Percentiles rank a stretch among this genome's conserved stretches.
Evolutionary conservation across 1,284 basidiomycete species (phyloP).

Genomic region (Pseudozyma tsukubaensis): DNA sequence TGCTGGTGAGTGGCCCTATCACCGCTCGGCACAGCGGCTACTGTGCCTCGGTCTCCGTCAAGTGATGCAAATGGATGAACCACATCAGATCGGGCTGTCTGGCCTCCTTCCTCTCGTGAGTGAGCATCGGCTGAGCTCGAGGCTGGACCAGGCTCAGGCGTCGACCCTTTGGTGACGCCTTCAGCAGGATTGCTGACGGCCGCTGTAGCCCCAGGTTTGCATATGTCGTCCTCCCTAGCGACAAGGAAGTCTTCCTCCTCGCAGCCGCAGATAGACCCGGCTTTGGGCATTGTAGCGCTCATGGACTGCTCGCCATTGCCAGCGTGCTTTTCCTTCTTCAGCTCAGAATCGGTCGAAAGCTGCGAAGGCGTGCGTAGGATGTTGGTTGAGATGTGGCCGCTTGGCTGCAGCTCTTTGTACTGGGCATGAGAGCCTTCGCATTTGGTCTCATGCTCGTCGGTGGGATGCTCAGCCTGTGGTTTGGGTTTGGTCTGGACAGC

Average conservation of each 20-base stretch:
- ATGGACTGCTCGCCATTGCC: too few species aligned
- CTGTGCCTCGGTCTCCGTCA: too few species aligned
- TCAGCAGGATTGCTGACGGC: background rate
- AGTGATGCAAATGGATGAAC: too few species aligned
- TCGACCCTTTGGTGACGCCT: background rate
- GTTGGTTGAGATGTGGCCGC: slow-evolving; percentile 24
- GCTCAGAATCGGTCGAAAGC: slow-evolving; percentile 5
- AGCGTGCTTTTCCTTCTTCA: too few species aligned
- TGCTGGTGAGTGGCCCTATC: background rate
- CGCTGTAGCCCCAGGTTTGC: slow-evolving; percentile 9
- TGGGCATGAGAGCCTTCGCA: background rate
- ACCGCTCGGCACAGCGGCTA: background rate
- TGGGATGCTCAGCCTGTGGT: too few species aligned
- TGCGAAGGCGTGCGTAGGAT: slow-evolving; percentile 19
- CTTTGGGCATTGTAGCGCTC: background rate
- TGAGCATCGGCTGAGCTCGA: background rate
- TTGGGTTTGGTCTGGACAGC: too few species aligned
- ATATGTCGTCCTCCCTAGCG: slow-evolving; percentile 27
- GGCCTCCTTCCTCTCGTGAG: background rate
- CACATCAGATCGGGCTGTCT: background rate
- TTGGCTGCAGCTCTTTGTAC: background rate
- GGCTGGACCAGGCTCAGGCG: background rate
- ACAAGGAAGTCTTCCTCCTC: slow-evolving; percentile 26
- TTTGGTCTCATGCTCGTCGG: background rate
- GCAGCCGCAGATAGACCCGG: slow-evolving; percentile 12